Evolutionary conservation across 106 monocot genomes (phyloP), one percentile per base, ranked within the genome.

Genomic region (Xerophyta viscosa): DNA sequence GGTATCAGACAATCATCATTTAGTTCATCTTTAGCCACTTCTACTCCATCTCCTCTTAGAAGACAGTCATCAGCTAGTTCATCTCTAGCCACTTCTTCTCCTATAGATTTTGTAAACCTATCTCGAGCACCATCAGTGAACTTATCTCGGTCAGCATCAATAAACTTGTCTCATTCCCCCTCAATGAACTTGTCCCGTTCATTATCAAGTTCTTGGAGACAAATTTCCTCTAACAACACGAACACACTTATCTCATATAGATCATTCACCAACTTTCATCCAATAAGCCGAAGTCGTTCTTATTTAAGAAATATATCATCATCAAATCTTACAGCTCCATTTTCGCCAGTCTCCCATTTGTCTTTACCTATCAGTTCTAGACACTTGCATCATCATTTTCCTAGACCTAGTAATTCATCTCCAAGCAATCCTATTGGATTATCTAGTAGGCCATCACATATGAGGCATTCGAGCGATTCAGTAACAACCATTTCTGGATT

Each of bases 381-480:
- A 56, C 57, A 61, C 29, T 45, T 55, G 8, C 64, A 64, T 9
- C 59, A 66, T 20, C 52, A 67, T 56, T 15, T 68, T 54, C 75
- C 52, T 14, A 64, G 67, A 52, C 48, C 72, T 5, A 57, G 71
- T 17, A 50, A 72, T 66, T 78, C 71, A 31, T 88, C 82, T 4
- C 77, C 74, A 4, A 63, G 74, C 24, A 77, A 74, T 48, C 72
- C 70, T 41, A 66, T 25, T 54, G 76, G 63, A 21, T 83, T 82
- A 31, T 79, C 74, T 6, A 57, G 81, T 46, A 62, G 61, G 11
- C 77, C 60, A 31, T 69, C 68, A 20, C 64, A 50, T 53, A 21
- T 73, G 23, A 0, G 58, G 50, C 56, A 61, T 28, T 68, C 63
- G 20, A 50, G 20, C 30, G 65, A 66, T 31, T 70, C 76, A 15